phyloP scores from a whole-genome alignment of 225 moss, liverwort and hornwort species.

The Sphagnum contortum region DNA sequence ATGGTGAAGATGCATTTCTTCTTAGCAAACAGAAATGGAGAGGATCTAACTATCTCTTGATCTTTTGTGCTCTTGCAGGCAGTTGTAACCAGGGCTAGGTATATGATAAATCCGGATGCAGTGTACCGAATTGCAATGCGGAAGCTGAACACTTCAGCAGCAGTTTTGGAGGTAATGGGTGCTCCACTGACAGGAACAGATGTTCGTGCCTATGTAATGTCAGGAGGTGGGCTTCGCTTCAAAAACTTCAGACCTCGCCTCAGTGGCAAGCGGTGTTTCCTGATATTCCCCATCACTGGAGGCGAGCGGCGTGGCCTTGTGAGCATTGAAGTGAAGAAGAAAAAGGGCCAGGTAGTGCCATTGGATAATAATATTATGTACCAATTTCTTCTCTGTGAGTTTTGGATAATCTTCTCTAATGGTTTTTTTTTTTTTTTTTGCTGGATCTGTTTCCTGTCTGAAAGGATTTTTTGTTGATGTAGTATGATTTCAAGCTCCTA shows the following conservation, averaged over 20 bases:
- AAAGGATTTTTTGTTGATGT: slow-evolving; percentile 3
- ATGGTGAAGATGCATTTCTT: no score
- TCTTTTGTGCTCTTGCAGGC: slow-evolving; percentile 25
- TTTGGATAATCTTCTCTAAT: no score
- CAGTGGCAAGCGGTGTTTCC: slow-evolving; percentile 90
- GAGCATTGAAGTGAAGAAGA: slow-evolving; percentile 97
- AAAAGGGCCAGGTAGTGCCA: slow-evolving; percentile 56
- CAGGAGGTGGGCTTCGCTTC: slow-evolving; percentile 76
- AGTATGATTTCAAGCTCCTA: slow-evolving; percentile 87
- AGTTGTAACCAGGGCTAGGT: slow-evolving; percentile 49
- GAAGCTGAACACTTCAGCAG: slow-evolving; percentile 81
- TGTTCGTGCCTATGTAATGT: slow-evolving; percentile 91
- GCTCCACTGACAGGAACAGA: slow-evolving; percentile 93
- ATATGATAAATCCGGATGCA: slow-evolving; percentile 73
- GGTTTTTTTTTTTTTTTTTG: no score
- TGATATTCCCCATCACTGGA: slow-evolving; percentile 89
- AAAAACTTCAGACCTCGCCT: slow-evolving; percentile 74
- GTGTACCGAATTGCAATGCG: slow-evolving; percentile 93
- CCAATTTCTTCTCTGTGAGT: no score
- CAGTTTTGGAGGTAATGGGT: slow-evolving; percentile 89
- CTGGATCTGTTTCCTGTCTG: no score
- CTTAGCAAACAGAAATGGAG: no score
- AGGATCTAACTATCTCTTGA: no score
- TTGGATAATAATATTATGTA: no score
- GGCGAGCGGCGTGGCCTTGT: slow-evolving; percentile 87